These are phyloP conservation scores for Phytophthora tubulina DNA, from an alignment of 352 stramenopile species.

Conservation along the genomic window DNA sequence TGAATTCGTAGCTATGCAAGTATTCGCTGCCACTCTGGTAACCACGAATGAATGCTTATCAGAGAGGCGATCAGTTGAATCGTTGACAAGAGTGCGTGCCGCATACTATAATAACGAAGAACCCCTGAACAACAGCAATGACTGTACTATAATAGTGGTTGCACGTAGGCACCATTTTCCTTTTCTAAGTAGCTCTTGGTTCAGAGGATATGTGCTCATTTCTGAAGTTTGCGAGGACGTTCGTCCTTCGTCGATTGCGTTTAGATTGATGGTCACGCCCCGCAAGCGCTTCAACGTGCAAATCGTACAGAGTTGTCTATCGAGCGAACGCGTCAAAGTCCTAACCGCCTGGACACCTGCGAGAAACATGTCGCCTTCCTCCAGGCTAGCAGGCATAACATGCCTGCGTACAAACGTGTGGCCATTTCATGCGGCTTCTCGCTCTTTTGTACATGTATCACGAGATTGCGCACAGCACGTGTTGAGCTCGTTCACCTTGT, in stretches of 20 bases:
- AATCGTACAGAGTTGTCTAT: conserved; percentile 6
- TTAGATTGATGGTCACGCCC: conserved; percentile 16
- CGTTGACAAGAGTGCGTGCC: no score
- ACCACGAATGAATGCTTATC: not conserved
- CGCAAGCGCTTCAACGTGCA: conserved; percentile 29
- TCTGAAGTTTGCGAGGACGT: conserved; percentile 11
- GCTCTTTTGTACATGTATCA: conserved; percentile 19
- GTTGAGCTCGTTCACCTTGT: conserved; percentile 9
- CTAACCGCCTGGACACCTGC: conserved; percentile 13
- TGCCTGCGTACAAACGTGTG: conserved; percentile 16
- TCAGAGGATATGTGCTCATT: not conserved
- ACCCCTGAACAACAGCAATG: not conserved
- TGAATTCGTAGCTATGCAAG: no score
- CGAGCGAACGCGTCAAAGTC: not conserved
- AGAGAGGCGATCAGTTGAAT: no score
- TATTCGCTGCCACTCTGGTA: not conserved
- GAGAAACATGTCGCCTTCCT: conserved; percentile 18
- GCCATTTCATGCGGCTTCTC: conserved; percentile 15
- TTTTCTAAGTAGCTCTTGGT: not conserved
- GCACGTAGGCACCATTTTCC: not conserved
- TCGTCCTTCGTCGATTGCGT: conserved; percentile 25
- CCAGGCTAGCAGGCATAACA: not conserved
- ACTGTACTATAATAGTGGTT: not conserved
- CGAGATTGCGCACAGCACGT: conserved; percentile 20
- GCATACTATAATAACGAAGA: no score